Base-by-base conservation (phyloP, 805 yeast species). In the Saccharomycopsis sp. region DNA sequence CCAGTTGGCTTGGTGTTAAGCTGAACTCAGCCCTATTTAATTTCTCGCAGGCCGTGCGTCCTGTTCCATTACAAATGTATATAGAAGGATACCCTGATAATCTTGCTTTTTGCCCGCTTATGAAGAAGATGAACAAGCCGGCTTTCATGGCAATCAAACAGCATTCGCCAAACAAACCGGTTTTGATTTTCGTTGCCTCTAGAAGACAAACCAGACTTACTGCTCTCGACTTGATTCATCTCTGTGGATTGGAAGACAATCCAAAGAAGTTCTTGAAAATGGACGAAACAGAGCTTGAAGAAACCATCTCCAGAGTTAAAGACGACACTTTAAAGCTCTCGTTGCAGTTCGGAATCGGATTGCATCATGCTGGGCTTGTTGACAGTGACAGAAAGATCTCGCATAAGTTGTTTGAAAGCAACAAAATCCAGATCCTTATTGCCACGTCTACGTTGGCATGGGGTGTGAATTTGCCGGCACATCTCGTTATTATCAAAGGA, bases 391-490 rank as follows among this genome's bases (percentile, higher is more conserved):
- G 99, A 66, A 91, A 90, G 67, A 68, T 91, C 55, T 86, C 96
- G 0, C 99, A 96, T 66, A 85, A 84, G 66, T 81, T 94, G 85
- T 94, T 94, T 69, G 78, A 85, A 42, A 75, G 78, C 35, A 97
- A 98, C 50, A 87, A 92, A 0, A 86, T 94, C 63, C 89, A 86
- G 61, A 97, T 94, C 0, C 74, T 94, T n/a, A 87, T 96, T 67
- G 91, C 97, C 77, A 94, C 99, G 1, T 96, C 99, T 0, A 94
- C 99, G 0, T 80, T 94, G 59, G 99, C 99, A 0, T 94, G 99
- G 99, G 99, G 99, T 79, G 98, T 94, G 19, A 94, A 94, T 68
- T 76, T 94, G 60, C 99, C 99, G 1, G 99, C 99, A 3, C 98
- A 97, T 2, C 96, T 91, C 51, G 99, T 94, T n/a, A 89, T 94